Percentiles rank a stretch among this genome's conserved stretches.
phyloP scores from a whole-genome alignment of 2,329 filamentous ascomycete species.

The Myotisia sp. region DNA sequence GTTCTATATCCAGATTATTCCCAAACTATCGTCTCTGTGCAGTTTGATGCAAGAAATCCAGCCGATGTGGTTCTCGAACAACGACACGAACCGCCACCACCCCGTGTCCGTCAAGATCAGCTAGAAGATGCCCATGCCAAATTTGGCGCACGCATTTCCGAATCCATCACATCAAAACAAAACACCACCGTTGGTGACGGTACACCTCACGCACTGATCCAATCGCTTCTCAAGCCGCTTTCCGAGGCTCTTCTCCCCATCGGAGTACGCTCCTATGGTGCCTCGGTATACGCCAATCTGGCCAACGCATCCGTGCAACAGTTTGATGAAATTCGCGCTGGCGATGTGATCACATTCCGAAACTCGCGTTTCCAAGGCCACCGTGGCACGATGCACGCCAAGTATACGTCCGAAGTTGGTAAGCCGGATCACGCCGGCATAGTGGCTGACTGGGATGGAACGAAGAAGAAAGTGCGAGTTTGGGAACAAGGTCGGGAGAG shows the following conservation, averaged over 20 bases:
- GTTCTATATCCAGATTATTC: slow-evolving; percentile 94
- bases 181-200: slow-evolving; percentile 74
- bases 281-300: slow-evolving; percentile 84
- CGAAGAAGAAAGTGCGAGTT: slow-evolving; percentile 89
- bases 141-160: slow-evolving; percentile 65
- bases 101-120: slow-evolving; percentile 75
- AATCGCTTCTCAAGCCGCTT: slow-evolving; percentile 62
- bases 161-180: slow-evolving; percentile 56
- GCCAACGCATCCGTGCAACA: slow-evolving; percentile 85
- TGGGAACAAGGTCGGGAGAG: slow-evolving; percentile 93
- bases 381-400: slow-evolving; percentile 86
- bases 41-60: slow-evolving; percentile 61
- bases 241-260: slow-evolving; percentile 64
- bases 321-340: slow-evolving; percentile 81
- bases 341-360: slow-evolving; percentile 83
- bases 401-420: slow-evolving; percentile 78
- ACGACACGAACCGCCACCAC: slow-evolving; percentile 70
- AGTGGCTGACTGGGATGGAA: slow-evolving; percentile 94
- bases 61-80: slow-evolving; percentile 65
- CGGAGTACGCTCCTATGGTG: slow-evolving; percentile 79
- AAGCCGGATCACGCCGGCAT: slow-evolving; percentile 79
- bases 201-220: slow-evolving; percentile 60
- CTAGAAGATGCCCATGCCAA: slow-evolving; percentile 72
- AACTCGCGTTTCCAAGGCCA: slow-evolving; percentile 93
- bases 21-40: slow-evolving; percentile 73